Conservation (phyloP, 129 eudicot species). For the Tanacetum coccineum region DNA sequence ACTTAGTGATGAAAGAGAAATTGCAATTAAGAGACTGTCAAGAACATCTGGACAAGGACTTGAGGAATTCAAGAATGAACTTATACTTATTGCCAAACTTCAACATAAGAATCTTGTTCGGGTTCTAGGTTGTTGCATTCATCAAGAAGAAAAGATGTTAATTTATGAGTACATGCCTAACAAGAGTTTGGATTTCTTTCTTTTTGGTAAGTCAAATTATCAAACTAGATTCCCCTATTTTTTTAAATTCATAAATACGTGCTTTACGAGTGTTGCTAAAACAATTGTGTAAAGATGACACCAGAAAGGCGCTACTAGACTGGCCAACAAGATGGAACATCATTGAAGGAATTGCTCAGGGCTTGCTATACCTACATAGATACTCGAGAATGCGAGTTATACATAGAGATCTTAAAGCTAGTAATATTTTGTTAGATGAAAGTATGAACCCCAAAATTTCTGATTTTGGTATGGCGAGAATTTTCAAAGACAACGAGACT, state of each 20-base stretch:
- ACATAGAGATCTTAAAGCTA: no score
- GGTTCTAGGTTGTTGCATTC: constrained; percentile 31
- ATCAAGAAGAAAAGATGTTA: constrained; percentile 34
- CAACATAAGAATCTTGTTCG: constrained; percentile 40
- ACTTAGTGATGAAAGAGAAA: constrained; percentile 28
- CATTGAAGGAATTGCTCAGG: no score
- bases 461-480: no score
- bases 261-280: not conserved
- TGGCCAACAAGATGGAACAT: no score
- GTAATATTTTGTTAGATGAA: no score
- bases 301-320: no score
- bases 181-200: constrained; percentile 48
- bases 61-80: constrained; percentile 38
- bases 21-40: constrained; percentile 32
- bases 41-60: constrained; percentile 35
- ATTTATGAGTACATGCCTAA: constrained; percentile 42
- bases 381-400: no score
- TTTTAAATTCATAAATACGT: not conserved
- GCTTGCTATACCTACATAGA: no score
- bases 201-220: constrained; percentile 33
- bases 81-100: constrained; percentile 35
- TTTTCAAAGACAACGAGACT: no score
- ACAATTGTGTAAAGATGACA: no score
- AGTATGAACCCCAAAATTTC: no score
- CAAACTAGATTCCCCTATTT: not conserved